These are phyloP conservation scores for Neonectria faginata DNA, from an alignment of 2,329 filamentous ascomycete genomes.

Conservation along the genomic window DNA sequence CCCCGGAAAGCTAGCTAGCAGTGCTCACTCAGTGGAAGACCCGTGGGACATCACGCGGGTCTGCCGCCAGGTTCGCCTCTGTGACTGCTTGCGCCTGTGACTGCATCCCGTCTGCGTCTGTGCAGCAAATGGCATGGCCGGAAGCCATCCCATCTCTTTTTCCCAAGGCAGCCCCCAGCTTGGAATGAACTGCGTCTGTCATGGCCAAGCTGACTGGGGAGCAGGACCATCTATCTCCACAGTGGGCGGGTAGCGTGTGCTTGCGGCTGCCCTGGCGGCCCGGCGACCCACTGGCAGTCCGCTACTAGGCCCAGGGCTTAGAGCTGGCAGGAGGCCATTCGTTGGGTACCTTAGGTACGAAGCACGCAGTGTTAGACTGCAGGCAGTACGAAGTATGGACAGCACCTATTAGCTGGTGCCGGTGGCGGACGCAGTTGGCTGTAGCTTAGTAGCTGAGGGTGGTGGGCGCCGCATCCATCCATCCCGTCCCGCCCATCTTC, in stretches of 20 bases:
- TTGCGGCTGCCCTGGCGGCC: conserved; percentile 11
- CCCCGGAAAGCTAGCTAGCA: not conserved
- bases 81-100: conserved; percentile 3
- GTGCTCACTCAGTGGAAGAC: not conserved
- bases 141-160: not conserved
- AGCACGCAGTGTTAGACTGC: too few species aligned
- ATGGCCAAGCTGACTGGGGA: conserved; percentile 11
- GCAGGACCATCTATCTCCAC: conserved; percentile 23
- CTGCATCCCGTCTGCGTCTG: not conserved
- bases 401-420: not conserved
- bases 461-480: not conserved
- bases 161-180: not conserved
- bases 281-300: conserved; percentile 15
- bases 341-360: not conserved
- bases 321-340: not conserved
- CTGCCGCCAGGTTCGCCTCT: not conserved
- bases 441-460: not conserved
- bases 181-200: conserved; percentile 11
- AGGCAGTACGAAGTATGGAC: not conserved
- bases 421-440: not conserved
- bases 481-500: not conserved
- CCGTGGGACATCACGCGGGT: conserved; percentile 2
- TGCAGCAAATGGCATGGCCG: conserved; percentile 3
- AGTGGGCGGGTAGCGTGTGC: conserved; percentile 14
- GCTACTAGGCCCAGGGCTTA: conserved; percentile 19